These are phyloP conservation scores for Aschersonia sp. DNA, from an alignment of 2,329 filamentous ascomycete species.

Conservation along the genomic window DNA sequence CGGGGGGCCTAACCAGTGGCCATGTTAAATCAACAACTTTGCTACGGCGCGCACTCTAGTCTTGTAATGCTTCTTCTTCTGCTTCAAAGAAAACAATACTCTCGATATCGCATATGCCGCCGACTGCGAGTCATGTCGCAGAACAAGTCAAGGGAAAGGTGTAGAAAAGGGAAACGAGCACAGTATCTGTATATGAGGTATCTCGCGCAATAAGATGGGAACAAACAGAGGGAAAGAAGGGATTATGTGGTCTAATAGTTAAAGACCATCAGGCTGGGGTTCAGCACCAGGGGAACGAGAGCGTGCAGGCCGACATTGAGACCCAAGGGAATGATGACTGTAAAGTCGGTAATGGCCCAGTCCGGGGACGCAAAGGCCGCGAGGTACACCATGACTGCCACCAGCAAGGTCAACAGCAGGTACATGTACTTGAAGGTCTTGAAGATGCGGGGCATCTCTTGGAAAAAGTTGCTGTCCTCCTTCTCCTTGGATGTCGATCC, in stretches of 20 bases:
- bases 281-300: conserved; percentile 42
- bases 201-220: not conserved
- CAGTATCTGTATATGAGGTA: not conserved
- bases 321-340: conserved; percentile 42
- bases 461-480: conserved; percentile 39
- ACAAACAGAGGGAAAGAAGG: not conserved
- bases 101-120: too few species aligned
- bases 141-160: not conserved
- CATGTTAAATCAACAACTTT: too few species aligned
- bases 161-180: not conserved
- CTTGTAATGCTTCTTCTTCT: too few species aligned
- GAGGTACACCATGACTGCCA: conserved; percentile 33
- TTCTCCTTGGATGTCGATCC: conserved; percentile 45
- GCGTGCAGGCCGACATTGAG: conserved; percentile 25
- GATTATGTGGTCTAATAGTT: conserved; percentile 7
- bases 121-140: too few species aligned
- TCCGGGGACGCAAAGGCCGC: conserved; percentile 30
- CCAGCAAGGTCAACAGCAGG: conserved; percentile 31
- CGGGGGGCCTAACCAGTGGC: too few species aligned
- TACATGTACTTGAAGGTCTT: conserved; percentile 38
- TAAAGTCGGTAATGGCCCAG: conserved; percentile 44
- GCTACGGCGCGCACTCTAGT: too few species aligned
- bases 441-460: conserved; percentile 39
- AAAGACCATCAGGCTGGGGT: conserved; percentile 43
- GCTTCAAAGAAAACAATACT: too few species aligned